Percentiles rank a stretch among this genome's conserved stretches.
Conservation (phyloP, 345 rosid genomes). For the thale cress (Arabidopsis thaliana) region DNA sequence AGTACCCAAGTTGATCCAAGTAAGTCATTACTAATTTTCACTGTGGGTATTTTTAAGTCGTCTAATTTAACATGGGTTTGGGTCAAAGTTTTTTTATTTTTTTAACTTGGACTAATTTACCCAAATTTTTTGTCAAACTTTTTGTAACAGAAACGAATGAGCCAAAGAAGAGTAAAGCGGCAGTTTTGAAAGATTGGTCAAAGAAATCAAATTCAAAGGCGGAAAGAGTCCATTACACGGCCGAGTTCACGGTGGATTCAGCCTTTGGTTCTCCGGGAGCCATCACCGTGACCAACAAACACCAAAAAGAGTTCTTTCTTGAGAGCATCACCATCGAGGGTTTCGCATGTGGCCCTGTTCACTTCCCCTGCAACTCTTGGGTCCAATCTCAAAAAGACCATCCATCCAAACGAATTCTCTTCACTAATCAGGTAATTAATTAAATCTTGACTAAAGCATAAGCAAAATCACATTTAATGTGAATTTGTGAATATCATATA, state of each 20-base stretch:
- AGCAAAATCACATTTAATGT: constrained; percentile 1
- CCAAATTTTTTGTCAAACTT: background rate
- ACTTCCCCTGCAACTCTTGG: constrained; percentile 97
- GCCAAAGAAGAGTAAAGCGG: constrained; percentile 79
- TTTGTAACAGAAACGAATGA: constrained; percentile 64
- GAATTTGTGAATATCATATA: background rate
- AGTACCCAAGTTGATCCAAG: constrained; percentile 89
- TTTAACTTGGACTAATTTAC: background rate
- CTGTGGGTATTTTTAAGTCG: background rate
- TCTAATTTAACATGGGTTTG: background rate
- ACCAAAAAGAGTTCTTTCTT: constrained; percentile 84
- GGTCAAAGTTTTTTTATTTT: constrained; percentile 23
- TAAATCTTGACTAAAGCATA: background rate
- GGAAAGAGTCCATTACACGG: constrained; percentile 85
- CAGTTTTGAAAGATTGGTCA: constrained; percentile 83
- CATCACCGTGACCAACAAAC: constrained; percentile 80
- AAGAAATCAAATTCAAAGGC: constrained; percentile 74
- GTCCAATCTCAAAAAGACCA: constrained; percentile 78
- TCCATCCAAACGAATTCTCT: constrained; percentile 73
- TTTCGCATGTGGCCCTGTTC: constrained; percentile 79
- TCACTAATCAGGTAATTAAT: constrained; percentile 72
- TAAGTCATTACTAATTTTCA: constrained; percentile 46
- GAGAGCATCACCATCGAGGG: constrained; percentile 91
- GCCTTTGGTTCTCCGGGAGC: constrained; percentile 90
- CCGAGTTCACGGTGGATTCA: constrained; percentile 78